Percentiles rank a stretch among this genome's conserved stretches.
These are phyloP conservation scores for Jimgerdemannia lactiflua DNA, from an alignment of 192 early-diverging fungal genomes.

Conservation along the genomic window DNA sequence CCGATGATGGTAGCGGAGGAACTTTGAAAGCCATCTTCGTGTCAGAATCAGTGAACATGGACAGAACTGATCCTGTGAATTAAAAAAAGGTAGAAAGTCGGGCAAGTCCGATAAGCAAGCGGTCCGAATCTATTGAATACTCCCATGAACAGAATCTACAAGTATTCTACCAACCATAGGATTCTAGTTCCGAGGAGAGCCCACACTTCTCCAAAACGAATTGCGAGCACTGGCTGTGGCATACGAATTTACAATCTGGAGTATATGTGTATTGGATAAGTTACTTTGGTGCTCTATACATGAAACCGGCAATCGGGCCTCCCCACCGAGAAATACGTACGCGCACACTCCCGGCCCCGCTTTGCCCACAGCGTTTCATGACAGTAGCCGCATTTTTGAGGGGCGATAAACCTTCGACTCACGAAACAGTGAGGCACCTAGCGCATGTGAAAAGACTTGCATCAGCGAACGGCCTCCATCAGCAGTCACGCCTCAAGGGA, in stretches of 20 bases:
- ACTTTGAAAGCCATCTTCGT: background rate
- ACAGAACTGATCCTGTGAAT: background rate
- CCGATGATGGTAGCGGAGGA: background rate
- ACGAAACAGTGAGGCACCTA: slow-evolving; percentile 4
- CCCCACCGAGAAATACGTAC: background rate
- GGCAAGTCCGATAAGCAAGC: background rate
- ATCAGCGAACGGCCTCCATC: no score
- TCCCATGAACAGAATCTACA: no score
- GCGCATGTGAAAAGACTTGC: background rate
- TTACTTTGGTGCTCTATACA: no score
- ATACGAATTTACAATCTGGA: background rate
- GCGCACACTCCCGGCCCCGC: background rate
- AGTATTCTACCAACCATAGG: background rate
- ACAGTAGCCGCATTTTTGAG: background rate
- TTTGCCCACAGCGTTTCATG: slow-evolving; percentile 3
- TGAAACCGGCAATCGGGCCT: background rate
- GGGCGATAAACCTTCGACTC: background rate
- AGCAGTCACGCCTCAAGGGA: no score
- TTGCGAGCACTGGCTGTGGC: background rate
- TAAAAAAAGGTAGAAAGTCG: background rate
- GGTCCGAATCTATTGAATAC: no score
- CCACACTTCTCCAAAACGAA: background rate
- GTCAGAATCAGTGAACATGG: slow-evolving; percentile 1
- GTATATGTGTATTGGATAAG: no score
- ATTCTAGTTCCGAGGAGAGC: slow-evolving; percentile 2